Percentiles rank a stretch among this genome's conserved stretches.
Evolutionary conservation across 2,329 filamentous ascomycete genomes (phyloP).

Genomic region (Aspergillus hortae): DNA sequence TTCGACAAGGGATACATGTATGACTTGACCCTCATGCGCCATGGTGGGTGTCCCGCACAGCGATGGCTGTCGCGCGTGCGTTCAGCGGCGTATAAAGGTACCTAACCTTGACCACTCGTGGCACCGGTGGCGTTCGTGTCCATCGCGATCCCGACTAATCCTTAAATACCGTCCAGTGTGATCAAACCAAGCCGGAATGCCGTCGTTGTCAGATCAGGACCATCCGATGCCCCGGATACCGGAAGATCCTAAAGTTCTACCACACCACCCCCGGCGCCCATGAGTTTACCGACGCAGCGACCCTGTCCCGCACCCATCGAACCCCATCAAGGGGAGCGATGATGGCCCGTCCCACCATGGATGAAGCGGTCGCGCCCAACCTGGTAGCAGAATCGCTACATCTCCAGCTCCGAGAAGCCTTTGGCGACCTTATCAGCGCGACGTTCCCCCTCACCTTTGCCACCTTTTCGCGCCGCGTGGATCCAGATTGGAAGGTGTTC

Average conservation of each 20-base stretch:
- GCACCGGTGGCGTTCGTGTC: not conserved
- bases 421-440: slow-evolving; percentile 14
- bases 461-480: slow-evolving; percentile 13
- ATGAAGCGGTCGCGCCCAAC: slow-evolving; percentile 9
- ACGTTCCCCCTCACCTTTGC: slow-evolving; percentile 15
- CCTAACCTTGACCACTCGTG: not conserved
- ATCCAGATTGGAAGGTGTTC: slow-evolving; percentile 18
- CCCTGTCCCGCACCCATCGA: not conserved
- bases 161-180: slow-evolving; percentile 11
- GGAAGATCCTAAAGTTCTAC: slow-evolving; percentile 16
- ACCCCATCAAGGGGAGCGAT: not conserved
- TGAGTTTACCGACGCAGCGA: slow-evolving; percentile 3
- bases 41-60: slow-evolving; percentile 22
- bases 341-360: slow-evolving; percentile 3
- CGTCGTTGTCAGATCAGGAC: slow-evolving; percentile 12
- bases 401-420: slow-evolving; percentile 13
- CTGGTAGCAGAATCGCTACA: slow-evolving; percentile 11
- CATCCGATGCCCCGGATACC: slow-evolving; percentile 17
- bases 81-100: slow-evolving; percentile 22
- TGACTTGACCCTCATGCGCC: not conserved
- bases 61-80: slow-evolving; percentile 19
- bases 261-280: slow-evolving; percentile 5
- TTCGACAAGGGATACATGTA: not conserved
- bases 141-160: not conserved
- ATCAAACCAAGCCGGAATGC: slow-evolving; percentile 20